Evolutionary conservation across 306 rosid species (phyloP).

Genomic region (Quercus berberidifolia): DNA sequence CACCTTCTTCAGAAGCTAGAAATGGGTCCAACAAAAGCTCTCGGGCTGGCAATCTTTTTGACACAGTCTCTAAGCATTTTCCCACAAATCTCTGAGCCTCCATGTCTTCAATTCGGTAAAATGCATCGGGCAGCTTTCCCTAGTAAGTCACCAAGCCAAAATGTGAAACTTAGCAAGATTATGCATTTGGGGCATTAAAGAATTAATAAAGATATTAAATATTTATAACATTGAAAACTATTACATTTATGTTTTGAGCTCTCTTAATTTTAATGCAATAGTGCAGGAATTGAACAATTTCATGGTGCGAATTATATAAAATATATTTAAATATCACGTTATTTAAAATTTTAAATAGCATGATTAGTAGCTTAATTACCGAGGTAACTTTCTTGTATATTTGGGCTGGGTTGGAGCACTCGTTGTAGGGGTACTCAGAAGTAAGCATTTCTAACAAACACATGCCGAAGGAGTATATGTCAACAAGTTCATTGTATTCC

Average conservation of each 20-base stretch:
- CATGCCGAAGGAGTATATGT: slow-evolving; percentile 88
- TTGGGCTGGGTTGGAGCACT: slow-evolving; percentile 92
- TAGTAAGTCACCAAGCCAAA: slow-evolving; percentile 16
- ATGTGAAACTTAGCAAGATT: not conserved
- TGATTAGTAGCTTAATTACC: slow-evolving; percentile 21
- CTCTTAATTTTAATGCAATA: too few species aligned
- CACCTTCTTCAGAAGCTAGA: slow-evolving; percentile 44
- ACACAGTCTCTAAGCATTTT: slow-evolving; percentile 62
- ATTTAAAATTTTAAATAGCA: too few species aligned
- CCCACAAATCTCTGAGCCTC: slow-evolving; percentile 72
- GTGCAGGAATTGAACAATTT: too few species aligned
- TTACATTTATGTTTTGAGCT: too few species aligned
- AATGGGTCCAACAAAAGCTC: slow-evolving; percentile 80
- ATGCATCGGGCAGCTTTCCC: slow-evolving; percentile 82
- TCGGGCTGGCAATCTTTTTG: slow-evolving; percentile 61
- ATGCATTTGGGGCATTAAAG: too few species aligned
- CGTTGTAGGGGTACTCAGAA: slow-evolving; percentile 75
- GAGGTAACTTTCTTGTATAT: slow-evolving; percentile 93
- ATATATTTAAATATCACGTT: too few species aligned
- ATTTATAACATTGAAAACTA: too few species aligned
- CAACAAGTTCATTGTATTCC: slow-evolving; percentile 76
- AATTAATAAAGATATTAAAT: too few species aligned
- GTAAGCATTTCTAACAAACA: slow-evolving; percentile 88
- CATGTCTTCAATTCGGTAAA: slow-evolving; percentile 51
- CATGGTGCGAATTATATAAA: too few species aligned